Evolutionary conservation across 441 rosid genomes (phyloP).

Genomic region (Eruca vesicaria): DNA sequence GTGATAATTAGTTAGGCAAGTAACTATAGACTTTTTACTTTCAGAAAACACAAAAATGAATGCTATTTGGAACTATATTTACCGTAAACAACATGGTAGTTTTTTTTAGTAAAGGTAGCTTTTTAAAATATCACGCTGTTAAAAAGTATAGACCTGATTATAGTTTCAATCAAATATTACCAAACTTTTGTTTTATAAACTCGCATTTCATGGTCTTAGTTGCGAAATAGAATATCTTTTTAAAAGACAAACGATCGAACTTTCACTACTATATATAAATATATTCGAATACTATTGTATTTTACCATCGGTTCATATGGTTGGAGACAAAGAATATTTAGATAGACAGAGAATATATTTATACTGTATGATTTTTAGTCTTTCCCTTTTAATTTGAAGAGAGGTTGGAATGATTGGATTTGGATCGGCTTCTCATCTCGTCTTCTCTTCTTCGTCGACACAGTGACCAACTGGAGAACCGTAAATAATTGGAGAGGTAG

Average conservation of each 20-base stretch:
- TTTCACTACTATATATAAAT: background rate
- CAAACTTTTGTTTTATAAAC: background rate
- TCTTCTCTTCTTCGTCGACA: constrained; percentile 9
- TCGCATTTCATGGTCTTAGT: background rate
- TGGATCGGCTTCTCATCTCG: constrained; percentile 30
- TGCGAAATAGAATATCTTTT: background rate
- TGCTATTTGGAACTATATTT: background rate
- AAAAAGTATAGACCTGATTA: background rate
- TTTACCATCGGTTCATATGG: constrained; percentile 4
- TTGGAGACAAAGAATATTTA: constrained; percentile 24
- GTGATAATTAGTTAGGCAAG: background rate
- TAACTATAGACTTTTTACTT: background rate
- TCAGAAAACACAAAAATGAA: background rate
- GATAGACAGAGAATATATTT: constrained; percentile 23
- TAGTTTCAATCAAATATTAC: background rate
- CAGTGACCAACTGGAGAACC: constrained; percentile 18
- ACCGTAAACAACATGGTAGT: background rate
- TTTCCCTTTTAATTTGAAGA: constrained; percentile 24
- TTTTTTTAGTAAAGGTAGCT: background rate
- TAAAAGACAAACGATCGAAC: background rate
- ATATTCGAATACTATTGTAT: constrained; percentile 3
- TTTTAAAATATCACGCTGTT: background rate
- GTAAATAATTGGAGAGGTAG: constrained; percentile 6
- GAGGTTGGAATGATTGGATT: constrained; percentile 27
- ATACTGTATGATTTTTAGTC: constrained; percentile 18